A percentile compares a stretch with the other conserved stretches of the same genome.
phyloP scores from a whole-genome alignment of 1,139 yeast species.

The Cylindricascospora bacillispora region DNA sequence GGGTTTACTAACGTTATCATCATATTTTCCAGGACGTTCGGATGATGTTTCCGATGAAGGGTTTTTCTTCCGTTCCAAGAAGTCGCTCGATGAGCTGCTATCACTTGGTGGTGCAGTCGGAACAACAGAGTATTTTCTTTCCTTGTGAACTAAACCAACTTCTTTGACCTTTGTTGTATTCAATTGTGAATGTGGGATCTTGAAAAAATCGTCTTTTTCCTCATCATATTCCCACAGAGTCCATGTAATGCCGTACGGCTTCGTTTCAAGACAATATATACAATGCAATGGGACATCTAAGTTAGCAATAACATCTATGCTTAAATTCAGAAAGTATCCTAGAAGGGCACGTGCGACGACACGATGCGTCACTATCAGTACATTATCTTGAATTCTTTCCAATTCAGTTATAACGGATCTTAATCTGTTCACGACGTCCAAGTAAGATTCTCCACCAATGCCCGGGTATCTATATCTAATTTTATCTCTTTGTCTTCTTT shows the following conservation, averaged over 20 bases:
- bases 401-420: conserved; percentile 86
- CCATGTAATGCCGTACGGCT: conserved; percentile 93
- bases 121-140: conserved; percentile 55
- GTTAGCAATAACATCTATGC: conserved; percentile 72
- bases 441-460: conserved; percentile 87
- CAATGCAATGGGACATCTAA: conserved; percentile 89
- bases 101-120: conserved; percentile 58
- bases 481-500: conserved; percentile 61
- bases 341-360: conserved; percentile 80
- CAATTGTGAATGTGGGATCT: conserved; percentile 55
- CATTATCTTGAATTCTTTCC: conserved; percentile 83
- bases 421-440: conserved; percentile 83
- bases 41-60: too few species aligned
- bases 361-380: conserved; percentile 72
- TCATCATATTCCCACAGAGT: conserved; percentile 80
- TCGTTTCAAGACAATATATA: conserved; percentile 76
- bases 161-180: conserved; percentile 39
- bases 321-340: conserved; percentile 81
- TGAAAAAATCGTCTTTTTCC: conserved; percentile 59
- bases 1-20: too few species aligned
- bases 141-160: conserved; percentile 53
- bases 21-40: too few species aligned
- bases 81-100: conserved; percentile 10
- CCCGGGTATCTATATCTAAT: conserved; percentile 86
- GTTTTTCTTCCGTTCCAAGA: too few species aligned